Evolutionary conservation across 73 alveolate species (phyloP), one percentile per base, ranked within the genome.

Genomic region (Uronychia setigera): DNA sequence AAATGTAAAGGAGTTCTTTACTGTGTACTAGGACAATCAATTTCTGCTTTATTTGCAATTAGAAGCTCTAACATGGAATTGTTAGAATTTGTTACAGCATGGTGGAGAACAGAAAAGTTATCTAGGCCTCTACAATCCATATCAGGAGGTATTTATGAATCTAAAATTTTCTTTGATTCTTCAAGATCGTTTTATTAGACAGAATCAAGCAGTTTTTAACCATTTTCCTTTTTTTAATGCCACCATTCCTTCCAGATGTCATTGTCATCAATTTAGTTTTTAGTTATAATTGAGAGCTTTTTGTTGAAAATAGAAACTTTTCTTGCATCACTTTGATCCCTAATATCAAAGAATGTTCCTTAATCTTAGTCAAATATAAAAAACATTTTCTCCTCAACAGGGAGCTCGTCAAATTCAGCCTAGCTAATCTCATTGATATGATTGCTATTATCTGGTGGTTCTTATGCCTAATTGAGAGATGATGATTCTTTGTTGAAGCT

Each of bases 31-130:
- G 1, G 1, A 0, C 86, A 85, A n/a, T 80, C 89, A 29, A 57
- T 35, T 28, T 87, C 93, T 1, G 75, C 58, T 1, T 87, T 86
- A 25, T 59, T 58, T n/a, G 60, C 82, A 26, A 91, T 31, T 28
- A 91, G 81, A 29, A 79, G 84, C 1, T 75, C 86, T 13, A 79
- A 81, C 13, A 89, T 79, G 28, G 60, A 83, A 25, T 11, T 27
- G 57, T 80, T 31, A 26, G 90, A 89, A 32, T 88, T 89, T 35
- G 59, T 77, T 11, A 93, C 92, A 26, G 96, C 96, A 29, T 85
- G 58, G 82, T 94, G 98, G 31, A 94, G 88, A 0, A 96, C 95
- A 35, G 98, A 90, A 92, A 95, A 90, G 60, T 90, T 80, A 83
- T 92, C 96, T 19, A 92, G 82, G 0, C 94, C 96, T 74, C 87